Evolutionary conservation across 2,329 filamentous ascomycete genomes (phyloP), one percentile per base, ranked within the genome.

Genomic region (Lasiodiplodia sp.): DNA sequence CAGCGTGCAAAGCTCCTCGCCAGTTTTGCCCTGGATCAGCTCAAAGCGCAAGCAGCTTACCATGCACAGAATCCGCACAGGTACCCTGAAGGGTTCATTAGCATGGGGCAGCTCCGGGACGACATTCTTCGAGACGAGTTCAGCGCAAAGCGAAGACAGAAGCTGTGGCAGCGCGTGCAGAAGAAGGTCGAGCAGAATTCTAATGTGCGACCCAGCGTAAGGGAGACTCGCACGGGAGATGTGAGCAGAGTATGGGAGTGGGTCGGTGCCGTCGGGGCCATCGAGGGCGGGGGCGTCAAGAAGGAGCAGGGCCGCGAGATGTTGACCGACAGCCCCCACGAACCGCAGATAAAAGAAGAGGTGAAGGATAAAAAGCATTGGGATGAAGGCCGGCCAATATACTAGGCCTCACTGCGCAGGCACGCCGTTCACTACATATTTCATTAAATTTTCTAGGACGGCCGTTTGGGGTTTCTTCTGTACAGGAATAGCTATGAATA

Each of bases 121-220:
- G 95, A 98, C 76, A 91, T 99, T 3, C 84, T 99, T 49, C 87
- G 95, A 23, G 88, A 91, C 34, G 90, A 97, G 70, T 93, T 97
- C 78, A 91, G 88, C 3, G 86, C 94, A 23, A 85, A 86, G 10
- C 88, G 94, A 73, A 87, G 96, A 47, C 91, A 96, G 76, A 87
- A 88, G 68, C 84, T 99, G 63, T 99, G 96, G 96, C 87, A 89
- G 71, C 88, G 89, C 62, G 96, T 99, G 23, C 87, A 89, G 72
- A 88, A 85, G 64, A 91, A 98, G 65, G 94, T 99, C 0, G 96
- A 99, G 80, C 90, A 90, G 79, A 99, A 99, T 79, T 92, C 92
- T 70, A 99, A 99, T 76, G 91, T 99, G 18, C 87, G 96, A 52
- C 92, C 81, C 80, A 94, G 86, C 82, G 94, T 83, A 83, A 91